These are phyloP conservation scores for Stagonosporopsis vannaccii DNA, from an alignment of 2,329 filamentous ascomycete genomes.

Conservation along the genomic window DNA sequence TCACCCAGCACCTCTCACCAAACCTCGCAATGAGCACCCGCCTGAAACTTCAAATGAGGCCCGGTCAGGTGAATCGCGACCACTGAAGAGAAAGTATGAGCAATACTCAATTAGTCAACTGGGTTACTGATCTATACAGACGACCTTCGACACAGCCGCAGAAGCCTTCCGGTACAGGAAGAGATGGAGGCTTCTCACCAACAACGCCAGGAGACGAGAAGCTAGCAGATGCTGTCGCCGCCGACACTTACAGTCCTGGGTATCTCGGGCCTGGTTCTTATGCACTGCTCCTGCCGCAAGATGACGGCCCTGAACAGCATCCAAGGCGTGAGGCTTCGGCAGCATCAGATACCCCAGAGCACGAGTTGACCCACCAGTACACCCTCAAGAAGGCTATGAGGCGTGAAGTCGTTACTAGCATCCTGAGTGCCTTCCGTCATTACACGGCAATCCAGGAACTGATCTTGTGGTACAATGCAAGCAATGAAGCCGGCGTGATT, in stretches of 20 bases:
- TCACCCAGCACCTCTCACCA: conserved; percentile 47
- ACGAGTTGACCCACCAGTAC: conserved; percentile 40
- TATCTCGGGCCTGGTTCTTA: conserved; percentile 47
- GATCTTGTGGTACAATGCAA: conserved; percentile 32
- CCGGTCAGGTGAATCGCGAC: conserved; percentile 23
- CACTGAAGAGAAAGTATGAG: conserved; percentile 39
- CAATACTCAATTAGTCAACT: neutral
- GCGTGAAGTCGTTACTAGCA: conserved; percentile 37
- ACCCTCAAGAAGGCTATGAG: conserved; percentile 41
- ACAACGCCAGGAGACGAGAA: conserved; percentile 27
- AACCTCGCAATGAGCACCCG: conserved; percentile 22
- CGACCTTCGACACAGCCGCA: conserved; percentile 25
- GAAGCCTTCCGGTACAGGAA: conserved; percentile 8
- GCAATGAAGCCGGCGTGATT: conserved; percentile 45
- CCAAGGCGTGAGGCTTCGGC: conserved; percentile 32
- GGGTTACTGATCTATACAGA: conserved; percentile 10
- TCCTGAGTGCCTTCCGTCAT: conserved; percentile 38
- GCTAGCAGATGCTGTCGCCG: conserved; percentile 44
- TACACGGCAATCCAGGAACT: conserved; percentile 36
- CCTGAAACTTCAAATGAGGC: conserved; percentile 1
- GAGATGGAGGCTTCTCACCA: conserved; percentile 15
- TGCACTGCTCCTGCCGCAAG: conserved; percentile 38
- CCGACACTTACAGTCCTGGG: conserved; percentile 41
- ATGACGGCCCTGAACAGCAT: conserved; percentile 29
- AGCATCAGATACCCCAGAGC: conserved; percentile 36